Evolutionary conservation across 345 rosid species (phyloP), one percentile per base, ranked within the genome.

Genomic region (Pseudoturritis turrita): DNA sequence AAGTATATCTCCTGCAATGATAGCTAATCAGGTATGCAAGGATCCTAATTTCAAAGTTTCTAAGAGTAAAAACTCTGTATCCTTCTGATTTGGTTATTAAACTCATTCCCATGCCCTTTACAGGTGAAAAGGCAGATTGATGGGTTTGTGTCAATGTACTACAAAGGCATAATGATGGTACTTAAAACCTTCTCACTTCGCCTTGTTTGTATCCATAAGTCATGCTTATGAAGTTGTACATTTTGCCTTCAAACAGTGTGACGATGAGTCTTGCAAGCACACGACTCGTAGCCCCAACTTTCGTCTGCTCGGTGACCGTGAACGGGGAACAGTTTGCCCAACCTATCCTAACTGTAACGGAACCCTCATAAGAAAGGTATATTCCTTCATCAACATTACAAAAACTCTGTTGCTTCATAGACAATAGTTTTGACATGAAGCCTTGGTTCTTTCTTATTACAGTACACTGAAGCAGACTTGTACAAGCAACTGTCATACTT

Each of bases 241-340:
- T 40, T 57, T 57, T 57, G 23, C 60, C 25, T 17, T 82, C 62
- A 80, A n/a, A 75, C 51, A 91, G 99, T 95, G 99, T 71, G 99
- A 95, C 19, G 99, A 95, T 54, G 99, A 91, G 78, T 86, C 94
- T 51, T 95, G 99, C 84, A 86, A 89, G 80, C 84, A 82, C 76
- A 83, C 89, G 0, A 89, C 99, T 1, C 83, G 96, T 5, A 66
- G 89, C 60, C 79, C 86, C 59, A 91, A 77, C 81, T 68, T 84
- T 70, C 86, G 83, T 61, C 71, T 91, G 74, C 45, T 91, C 5
- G 96, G 97, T 52, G 97, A 89, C 66, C 83, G 88, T 17, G 99
- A 91, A 70, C 83, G 80, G n/a, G 99, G 99, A 61, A 95, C 99
- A n/a, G 89, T 88, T 72, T 95, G 99, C 78, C 94, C 97, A 23